These are phyloP conservation scores for Tylopilus intermedius DNA, from an alignment of 768 basidiomycete species.

Conservation along the genomic window DNA sequence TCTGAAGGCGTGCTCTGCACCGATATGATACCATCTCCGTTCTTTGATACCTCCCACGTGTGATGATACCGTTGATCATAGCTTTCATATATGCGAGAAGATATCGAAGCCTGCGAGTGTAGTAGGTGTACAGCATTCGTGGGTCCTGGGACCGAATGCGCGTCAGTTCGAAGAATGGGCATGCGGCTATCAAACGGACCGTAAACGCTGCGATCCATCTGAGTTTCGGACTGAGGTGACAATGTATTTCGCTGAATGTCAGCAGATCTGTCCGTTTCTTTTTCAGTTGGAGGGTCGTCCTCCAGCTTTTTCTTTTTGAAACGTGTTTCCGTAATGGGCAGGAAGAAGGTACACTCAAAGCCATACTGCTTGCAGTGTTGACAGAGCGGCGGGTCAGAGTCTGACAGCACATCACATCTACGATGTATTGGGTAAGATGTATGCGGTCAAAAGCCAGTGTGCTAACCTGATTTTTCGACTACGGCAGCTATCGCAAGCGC, in stretches of 20 bases:
- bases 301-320: slow-evolving; percentile 95
- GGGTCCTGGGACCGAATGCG: slow-evolving; percentile 57
- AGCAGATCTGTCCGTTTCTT: slow-evolving; percentile 32
- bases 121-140: slow-evolving; percentile 82
- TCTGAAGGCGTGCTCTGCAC: slow-evolving; percentile 60
- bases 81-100: slow-evolving; percentile 77
- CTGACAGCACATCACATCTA: slow-evolving; percentile 79
- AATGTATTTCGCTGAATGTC: slow-evolving; percentile 32
- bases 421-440: slow-evolving; percentile 8
- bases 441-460: slow-evolving; percentile 1
- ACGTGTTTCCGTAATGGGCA: slow-evolving; percentile 96
- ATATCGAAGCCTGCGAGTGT: slow-evolving; percentile 85
- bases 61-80: slow-evolving; percentile 89
- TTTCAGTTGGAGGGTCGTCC: slow-evolving; percentile 49
- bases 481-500: slow-evolving; percentile 89
- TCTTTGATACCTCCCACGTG: slow-evolving; percentile 77
- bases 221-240: slow-evolving; percentile 45
- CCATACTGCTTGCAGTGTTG: slow-evolving; percentile 93
- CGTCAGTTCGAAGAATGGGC: slow-evolving; percentile 17
- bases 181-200: slow-evolving; percentile 38
- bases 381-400: slow-evolving; percentile 75
- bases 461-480: slow-evolving; percentile 79
- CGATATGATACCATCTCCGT: slow-evolving; percentile 84
- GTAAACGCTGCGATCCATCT: slow-evolving; percentile 58
- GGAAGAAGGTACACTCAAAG: slow-evolving; percentile 94